Base-by-base conservation (phyloP, 1,139 yeast species). In the Hemisphaericaspora xylofermentans region DNA sequence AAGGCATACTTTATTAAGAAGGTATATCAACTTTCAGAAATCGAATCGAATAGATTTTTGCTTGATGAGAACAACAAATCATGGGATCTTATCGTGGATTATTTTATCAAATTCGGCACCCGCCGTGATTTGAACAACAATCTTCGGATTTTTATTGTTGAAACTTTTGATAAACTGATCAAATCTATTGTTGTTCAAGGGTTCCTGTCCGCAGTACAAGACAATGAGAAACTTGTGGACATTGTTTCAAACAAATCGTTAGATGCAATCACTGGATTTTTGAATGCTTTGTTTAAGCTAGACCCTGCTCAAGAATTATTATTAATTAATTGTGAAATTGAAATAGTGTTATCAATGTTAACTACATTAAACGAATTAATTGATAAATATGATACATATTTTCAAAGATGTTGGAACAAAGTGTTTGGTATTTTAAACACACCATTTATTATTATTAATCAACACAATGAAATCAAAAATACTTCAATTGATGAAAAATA, bases 391-490 rank as follows among this genome's bases (percentile, higher is more conserved):
- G 84, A 82, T 33, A 66, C 71, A 8, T 68, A 82, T 43, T 67
- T 71, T 39, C 65, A 67, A 36, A 61, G 73, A 19, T 82, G 88
- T 0, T 91, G 98, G 97, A 74, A 76, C 33, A 63, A 72, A 7
- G 86, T 89, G 0, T 81, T 91, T 48, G 66, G 72, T 24, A 82
- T 88, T 38, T 71, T 88, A 35, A 82, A 82, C 50, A 74, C 84
- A 7, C 86, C 93, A 1, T 86, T 89, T 56, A 67, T 63, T 28
- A 57, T 68, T 36, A 61, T 71, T 28, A 31, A 31, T 12, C 13
- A 18, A 12, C 5, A 10, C 19, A 9, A 13, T 16, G 52, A 55
- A 4, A 56, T 52, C 14, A 57, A 56, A 7, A 68, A 66, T 38
- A 46, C 54, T 9, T 61, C 63, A 17, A 58, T 66, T 36, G 57